phyloP scores from a whole-genome alignment of 23 red algal genomes.

The Agarophyton chilense region DNA sequence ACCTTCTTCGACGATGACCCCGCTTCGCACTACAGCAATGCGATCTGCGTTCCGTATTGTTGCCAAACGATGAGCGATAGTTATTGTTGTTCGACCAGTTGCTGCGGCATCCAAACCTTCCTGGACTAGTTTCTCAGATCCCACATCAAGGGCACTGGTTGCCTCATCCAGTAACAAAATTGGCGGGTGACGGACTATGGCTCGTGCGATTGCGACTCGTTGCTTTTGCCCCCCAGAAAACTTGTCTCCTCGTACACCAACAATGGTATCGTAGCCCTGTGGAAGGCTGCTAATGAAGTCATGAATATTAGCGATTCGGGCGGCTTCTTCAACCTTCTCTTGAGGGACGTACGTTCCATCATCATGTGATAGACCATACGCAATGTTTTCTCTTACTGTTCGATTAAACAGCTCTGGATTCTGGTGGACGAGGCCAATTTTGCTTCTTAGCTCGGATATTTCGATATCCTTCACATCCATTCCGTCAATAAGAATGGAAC shows the following conservation, averaged over 20 bases:
- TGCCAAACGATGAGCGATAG: conserved; percentile 76
- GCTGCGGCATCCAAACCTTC: conserved; percentile 24
- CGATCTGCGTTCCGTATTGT: conserved; percentile 66
- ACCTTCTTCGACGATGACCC: conserved; percentile 65
- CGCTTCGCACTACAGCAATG: conserved; percentile 63
- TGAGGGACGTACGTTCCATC: conserved; percentile 10
- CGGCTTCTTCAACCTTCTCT: conserved; percentile 39
- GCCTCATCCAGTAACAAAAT: conserved; percentile 84
- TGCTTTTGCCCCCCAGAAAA: conserved; percentile 87
- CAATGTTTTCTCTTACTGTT: conserved; percentile 73
- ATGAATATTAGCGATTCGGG: conserved; percentile 50
- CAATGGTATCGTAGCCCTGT: conserved; percentile 71
- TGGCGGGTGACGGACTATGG: conserved; percentile 62
- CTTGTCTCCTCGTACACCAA: conserved; percentile 70
- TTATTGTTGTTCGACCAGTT: conserved; percentile 53
- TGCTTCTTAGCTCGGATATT: conserved; percentile 1
- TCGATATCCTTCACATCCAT: conserved; percentile 16
- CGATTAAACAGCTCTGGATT: conserved; percentile 76
- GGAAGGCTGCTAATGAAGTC: conserved; percentile 69
- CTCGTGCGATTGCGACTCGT: conserved; percentile 85
- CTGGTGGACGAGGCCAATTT: conserved; percentile 72
- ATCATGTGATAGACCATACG: conserved; percentile 46
- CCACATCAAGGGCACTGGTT: conserved; percentile 74
- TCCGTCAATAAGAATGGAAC: conserved; percentile 62
- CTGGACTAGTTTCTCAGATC: conserved; percentile 69